A percentile compares a stretch with the other conserved stretches of the same genome.
Conservation (phyloP, 225 moss, liverwort and hornwort genomes). For the Ulota crispa region DNA sequence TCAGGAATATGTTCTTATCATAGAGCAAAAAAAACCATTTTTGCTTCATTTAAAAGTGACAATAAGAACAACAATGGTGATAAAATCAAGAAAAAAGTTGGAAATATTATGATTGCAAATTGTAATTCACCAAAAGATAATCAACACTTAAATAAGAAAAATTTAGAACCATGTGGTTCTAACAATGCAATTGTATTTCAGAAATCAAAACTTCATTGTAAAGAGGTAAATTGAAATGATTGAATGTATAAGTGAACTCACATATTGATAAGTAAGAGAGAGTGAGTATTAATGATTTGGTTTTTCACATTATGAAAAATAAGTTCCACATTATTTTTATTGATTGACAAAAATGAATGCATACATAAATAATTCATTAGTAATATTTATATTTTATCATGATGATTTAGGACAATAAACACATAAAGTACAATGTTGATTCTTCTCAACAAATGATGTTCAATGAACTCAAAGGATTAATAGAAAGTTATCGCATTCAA, state of each 20-base stretch:
- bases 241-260: no score
- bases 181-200: background rate
- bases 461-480: conserved; percentile 15
- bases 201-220: background rate
- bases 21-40: background rate
- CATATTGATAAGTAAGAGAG: no score
- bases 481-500: conserved; percentile 55
- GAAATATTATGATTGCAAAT: background rate
- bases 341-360: no score
- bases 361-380: no score
- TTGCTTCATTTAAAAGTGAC: background rate
- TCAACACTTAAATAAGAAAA: background rate
- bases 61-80: background rate
- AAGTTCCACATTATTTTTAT: no score
- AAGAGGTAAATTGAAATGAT: background rate
- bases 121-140: background rate
- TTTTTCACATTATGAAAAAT: no score
- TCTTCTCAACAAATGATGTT: conserved; percentile 5
- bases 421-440: background rate
- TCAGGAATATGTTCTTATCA: conserved; percentile 19
- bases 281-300: no score
- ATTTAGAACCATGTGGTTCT: background rate
- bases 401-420: background rate
- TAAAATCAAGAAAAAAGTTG: conserved; percentile 12
- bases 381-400: background rate